A percentile compares a stretch with the other conserved stretches of the same genome.
These are phyloP conservation scores for Domatiomyces globalis DNA, from an alignment of 2,329 filamentous ascomycete species.

Conservation along the genomic window DNA sequence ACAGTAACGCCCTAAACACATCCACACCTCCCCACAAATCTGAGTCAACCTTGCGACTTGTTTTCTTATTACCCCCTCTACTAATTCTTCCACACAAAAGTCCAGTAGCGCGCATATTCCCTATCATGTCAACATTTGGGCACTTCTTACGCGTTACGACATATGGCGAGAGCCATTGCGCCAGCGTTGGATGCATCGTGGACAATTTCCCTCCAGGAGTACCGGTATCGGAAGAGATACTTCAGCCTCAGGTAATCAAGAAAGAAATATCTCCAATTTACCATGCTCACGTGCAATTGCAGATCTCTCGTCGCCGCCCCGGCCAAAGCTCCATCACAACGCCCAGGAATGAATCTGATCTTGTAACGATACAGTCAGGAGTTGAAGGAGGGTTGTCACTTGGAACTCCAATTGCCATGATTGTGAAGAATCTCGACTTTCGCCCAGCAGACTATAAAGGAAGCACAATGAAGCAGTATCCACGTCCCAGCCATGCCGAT, in stretches of 20 bases:
- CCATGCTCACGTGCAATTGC: neutral
- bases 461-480: slow-evolving; percentile 75
- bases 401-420: slow-evolving; percentile 77
- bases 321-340: slow-evolving; percentile 85
- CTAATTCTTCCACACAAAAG: too few relatives aligned
- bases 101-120: too few relatives aligned
- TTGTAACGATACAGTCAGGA: slow-evolving; percentile 81
- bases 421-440: slow-evolving; percentile 85
- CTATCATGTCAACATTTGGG: slow-evolving; percentile 92
- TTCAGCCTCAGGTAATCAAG: slow-evolving; percentile 75
- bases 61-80: too few relatives aligned
- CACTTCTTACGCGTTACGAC: slow-evolving; percentile 69
- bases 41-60: too few relatives aligned
- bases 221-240: slow-evolving; percentile 68
- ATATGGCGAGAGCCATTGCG: slow-evolving; percentile 76
- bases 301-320: slow-evolving; percentile 54
- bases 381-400: slow-evolving; percentile 81
- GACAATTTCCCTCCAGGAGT: slow-evolving; percentile 84
- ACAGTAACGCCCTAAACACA: too few relatives aligned
- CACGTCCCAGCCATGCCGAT: slow-evolving; percentile 83
- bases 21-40: too few relatives aligned
- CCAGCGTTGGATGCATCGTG: slow-evolving; percentile 85
- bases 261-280: neutral
- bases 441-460: slow-evolving; percentile 81
- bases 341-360: slow-evolving; percentile 82